Evolutionary conservation across 164 flowering plant species (phyloP).

Genomic region (Vitis labrusca): DNA sequence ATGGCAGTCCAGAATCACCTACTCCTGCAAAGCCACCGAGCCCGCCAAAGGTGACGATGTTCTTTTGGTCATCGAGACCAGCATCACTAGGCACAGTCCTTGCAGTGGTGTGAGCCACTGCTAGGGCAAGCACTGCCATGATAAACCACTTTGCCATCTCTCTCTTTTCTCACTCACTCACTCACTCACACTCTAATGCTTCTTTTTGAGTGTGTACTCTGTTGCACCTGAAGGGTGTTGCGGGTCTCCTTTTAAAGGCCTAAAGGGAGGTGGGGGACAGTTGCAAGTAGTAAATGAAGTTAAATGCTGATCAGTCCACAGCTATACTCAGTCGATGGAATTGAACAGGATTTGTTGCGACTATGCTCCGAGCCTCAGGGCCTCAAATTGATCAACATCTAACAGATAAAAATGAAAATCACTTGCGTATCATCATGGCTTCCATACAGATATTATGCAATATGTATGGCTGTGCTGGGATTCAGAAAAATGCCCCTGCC

Average conservation of each 20-base stretch:
- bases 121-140: slow-evolving; percentile 21
- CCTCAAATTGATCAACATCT: too few relatives aligned
- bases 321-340: too few relatives aligned
- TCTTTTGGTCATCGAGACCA: slow-evolving; percentile 46
- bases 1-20: too few relatives aligned
- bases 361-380: neutral
- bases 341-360: neutral
- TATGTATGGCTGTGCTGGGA: too few relatives aligned
- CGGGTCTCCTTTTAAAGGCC: slow-evolving; percentile 15
- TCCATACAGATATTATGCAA: too few relatives aligned
- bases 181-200: neutral
- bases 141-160: slow-evolving; percentile 27
- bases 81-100: slow-evolving; percentile 24
- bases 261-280: slow-evolving; percentile 11
- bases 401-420: too few relatives aligned
- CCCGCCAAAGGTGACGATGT: slow-evolving; percentile 33
- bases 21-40: slow-evolving; percentile 35
- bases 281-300: slow-evolving; percentile 22
- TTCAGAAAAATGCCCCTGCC: too few relatives aligned
- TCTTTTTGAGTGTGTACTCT: too few relatives aligned
- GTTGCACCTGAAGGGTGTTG: neutral
- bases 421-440: too few relatives aligned
- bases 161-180: neutral
- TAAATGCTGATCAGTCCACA: slow-evolving; percentile 12
- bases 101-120: slow-evolving; percentile 22